These are phyloP conservation scores for Setomelanomma holmii DNA, from an alignment of 2,329 filamentous ascomycete genomes.

Conservation along the genomic window DNA sequence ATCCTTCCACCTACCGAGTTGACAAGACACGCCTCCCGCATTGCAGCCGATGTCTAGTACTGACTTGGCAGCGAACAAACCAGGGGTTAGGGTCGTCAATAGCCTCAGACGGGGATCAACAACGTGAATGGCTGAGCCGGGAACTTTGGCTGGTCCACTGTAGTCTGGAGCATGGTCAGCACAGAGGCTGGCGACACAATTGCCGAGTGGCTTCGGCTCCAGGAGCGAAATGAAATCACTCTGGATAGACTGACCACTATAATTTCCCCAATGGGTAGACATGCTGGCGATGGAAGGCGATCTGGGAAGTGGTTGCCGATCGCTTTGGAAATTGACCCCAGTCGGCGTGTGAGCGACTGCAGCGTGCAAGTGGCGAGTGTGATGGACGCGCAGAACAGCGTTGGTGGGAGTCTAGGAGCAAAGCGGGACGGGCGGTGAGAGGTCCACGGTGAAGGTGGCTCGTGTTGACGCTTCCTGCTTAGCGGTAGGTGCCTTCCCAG, in stretches of 20 bases:
- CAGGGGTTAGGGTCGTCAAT: constrained; percentile 41
- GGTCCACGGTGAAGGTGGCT: constrained; percentile 15
- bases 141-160: constrained; percentile 44
- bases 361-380: constrained; percentile 21
- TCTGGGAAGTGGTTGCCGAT: constrained; percentile 26
- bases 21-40: constrained; percentile 46
- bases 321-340: constrained; percentile 22
- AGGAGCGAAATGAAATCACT: constrained; percentile 16
- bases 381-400: constrained; percentile 19
- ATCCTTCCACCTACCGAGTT: constrained; percentile 46
- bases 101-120: constrained; percentile 46
- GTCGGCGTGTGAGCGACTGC: constrained; percentile 14
- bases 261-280: constrained; percentile 45
- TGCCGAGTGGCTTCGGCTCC: constrained; percentile 24
- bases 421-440: constrained; percentile 20
- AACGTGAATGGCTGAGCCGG: constrained; percentile 46
- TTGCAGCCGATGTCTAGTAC: constrained; percentile 52
- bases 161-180: constrained; percentile 43
- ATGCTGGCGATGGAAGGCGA: constrained; percentile 24
- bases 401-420: constrained; percentile 11
- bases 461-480: background rate
- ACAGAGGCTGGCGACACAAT: constrained; percentile 12
- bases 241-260: constrained; percentile 31
- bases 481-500: background rate
- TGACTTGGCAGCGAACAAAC: constrained; percentile 42